Evolutionary conservation across 202 grass and related monocot species (phyloP).

Genomic region (Panicum virgatum): DNA sequence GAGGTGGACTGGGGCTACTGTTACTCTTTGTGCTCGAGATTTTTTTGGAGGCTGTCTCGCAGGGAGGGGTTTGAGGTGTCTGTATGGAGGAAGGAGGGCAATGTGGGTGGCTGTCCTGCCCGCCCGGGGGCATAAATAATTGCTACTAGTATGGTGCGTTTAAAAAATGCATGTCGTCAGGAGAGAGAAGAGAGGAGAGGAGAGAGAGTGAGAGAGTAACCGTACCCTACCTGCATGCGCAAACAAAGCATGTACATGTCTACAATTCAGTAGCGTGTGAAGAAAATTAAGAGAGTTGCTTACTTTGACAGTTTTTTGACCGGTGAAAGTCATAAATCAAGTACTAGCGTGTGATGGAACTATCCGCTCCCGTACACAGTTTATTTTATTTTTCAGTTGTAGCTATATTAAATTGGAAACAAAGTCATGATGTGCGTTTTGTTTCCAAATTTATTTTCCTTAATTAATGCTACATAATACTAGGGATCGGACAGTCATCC

Average conservation of each 20-base stretch:
- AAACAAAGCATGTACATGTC: conserved; percentile 23
- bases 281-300: conserved; percentile 27
- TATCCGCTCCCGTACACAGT: neutral
- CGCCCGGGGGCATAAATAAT: conserved; percentile 63
- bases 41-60: conserved; percentile 39
- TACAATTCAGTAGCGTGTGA: neutral
- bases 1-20: conserved; percentile 6
- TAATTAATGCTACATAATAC: neutral
- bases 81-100: conserved; percentile 29
- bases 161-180: conserved; percentile 18
- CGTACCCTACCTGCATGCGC: conserved; percentile 12
- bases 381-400: neutral
- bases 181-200: neutral
- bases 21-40: conserved; percentile 30
- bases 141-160: conserved; percentile 22
- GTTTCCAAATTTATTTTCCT: no score
- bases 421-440: no score
- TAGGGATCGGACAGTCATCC: neutral
- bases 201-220: neutral
- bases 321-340: conserved; percentile 16
- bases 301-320: conserved; percentile 32
- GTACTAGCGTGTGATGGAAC: no score
- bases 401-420: neutral
- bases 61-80: conserved; percentile 19
- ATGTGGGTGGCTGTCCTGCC: conserved; percentile 58